Evolutionary conservation across 352 stramenopile species (phyloP).

Genomic region (Pythium monospermum): DNA sequence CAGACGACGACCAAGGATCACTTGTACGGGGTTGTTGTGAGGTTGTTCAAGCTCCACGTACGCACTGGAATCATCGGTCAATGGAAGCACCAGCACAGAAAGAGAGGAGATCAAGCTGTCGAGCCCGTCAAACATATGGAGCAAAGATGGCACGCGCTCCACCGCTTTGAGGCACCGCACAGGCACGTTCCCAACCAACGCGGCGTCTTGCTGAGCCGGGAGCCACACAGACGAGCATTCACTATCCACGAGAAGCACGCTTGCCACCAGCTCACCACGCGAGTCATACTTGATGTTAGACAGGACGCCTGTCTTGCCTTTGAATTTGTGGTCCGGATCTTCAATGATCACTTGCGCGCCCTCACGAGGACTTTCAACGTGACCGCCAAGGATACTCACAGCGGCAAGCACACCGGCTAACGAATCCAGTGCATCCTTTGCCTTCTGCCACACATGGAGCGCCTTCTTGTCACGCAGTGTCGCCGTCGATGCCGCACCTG

Average conservation of each 20-base stretch:
- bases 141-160: conserved; percentile 65
- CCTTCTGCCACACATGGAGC: conserved; percentile 64
- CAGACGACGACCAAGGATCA: conserved; percentile 49
- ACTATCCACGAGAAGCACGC: conserved; percentile 12
- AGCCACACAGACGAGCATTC: conserved; percentile 8
- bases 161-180: conserved; percentile 53
- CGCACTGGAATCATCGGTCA: conserved; percentile 23
- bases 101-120: conserved; percentile 48
- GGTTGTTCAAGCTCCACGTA: conserved; percentile 51
- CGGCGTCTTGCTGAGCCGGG: conserved; percentile 6
- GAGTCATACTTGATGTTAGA: conserved; percentile 26
- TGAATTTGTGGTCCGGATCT: conserved; percentile 30
- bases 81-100: conserved; percentile 40
- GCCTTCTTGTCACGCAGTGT: conserved; percentile 59
- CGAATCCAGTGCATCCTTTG: conserved; percentile 60
- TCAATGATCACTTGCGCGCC: conserved; percentile 52
- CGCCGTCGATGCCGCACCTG: not conserved
- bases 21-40: conserved; percentile 60
- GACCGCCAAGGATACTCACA: conserved; percentile 64
- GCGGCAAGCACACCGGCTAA: conserved; percentile 56
- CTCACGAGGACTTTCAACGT: conserved; percentile 70
- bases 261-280: conserved; percentile 18
- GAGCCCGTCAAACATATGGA: conserved; percentile 76
- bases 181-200: conserved; percentile 19
- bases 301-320: conserved; percentile 40